Conservation (phyloP, 1,139 yeast genomes). For the Candida sp. region DNA sequence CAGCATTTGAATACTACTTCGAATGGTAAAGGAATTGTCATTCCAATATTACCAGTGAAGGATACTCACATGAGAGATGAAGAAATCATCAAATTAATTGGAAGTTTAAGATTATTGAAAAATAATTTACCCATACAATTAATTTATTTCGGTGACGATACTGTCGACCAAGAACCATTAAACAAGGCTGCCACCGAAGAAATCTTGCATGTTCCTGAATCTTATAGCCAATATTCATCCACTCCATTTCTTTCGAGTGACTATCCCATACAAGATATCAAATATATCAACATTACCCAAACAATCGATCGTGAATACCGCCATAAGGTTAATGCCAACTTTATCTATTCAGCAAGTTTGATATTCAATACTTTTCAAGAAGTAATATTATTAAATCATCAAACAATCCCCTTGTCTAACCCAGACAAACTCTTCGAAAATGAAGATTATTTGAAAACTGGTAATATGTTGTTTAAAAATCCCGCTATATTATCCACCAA, state of each 20-base stretch:
- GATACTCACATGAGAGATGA: slow-evolving; percentile 15
- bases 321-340: slow-evolving; percentile 15
- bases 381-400: slow-evolving; percentile 19
- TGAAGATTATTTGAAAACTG: slow-evolving; percentile 17
- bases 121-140: slow-evolving; percentile 31
- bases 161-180: slow-evolving; percentile 15
- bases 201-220: slow-evolving; percentile 10
- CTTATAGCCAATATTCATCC: slow-evolving; percentile 8
- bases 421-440: slow-evolving; percentile 14
- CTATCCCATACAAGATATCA: slow-evolving; percentile 23
- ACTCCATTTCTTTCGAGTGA: slow-evolving; percentile 8
- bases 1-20: slow-evolving; percentile 11
- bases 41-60: slow-evolving; percentile 21
- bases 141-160: slow-evolving; percentile 11
- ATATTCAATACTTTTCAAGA: slow-evolving; percentile 33
- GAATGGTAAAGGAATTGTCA: slow-evolving; percentile 32
- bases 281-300: slow-evolving; percentile 24
- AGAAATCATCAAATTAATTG: slow-evolving; percentile 19
- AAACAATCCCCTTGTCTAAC: slow-evolving; percentile 24
- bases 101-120: slow-evolving; percentile 22
- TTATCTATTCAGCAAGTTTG: slow-evolving; percentile 18
- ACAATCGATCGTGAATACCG: slow-evolving; percentile 12
- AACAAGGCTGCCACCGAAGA: slow-evolving; percentile 18
- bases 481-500: slow-evolving; percentile 17
- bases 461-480: slow-evolving; percentile 26